Base-by-base conservation (phyloP, 305 asterid species). In the Coffea humblotiana region DNA sequence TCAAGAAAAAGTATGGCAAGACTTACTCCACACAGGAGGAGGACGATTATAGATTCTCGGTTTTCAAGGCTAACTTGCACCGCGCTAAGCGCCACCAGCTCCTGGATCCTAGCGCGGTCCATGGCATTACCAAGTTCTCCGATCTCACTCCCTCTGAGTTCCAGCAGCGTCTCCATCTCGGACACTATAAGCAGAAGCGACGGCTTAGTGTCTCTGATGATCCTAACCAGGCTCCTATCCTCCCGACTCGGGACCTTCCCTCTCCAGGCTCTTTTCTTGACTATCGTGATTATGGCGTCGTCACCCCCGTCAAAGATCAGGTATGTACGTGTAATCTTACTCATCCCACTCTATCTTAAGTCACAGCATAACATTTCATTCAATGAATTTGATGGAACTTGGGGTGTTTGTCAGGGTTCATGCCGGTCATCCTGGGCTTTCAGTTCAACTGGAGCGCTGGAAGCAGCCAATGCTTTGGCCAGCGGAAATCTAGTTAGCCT, bases 341-440 rank as follows among this genome's bases (percentile, higher is more conserved):
- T 40, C 70, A 8, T 27, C 32, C 14, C 19, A 23, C 8, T 16
- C 58, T 10, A 15, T 21, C 65, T 11, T 60, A 27, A 23, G 25
- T 16, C 25, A 13, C 7, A 21, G 35, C 11, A 19, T 32, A 15
- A 19, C 14, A 8, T 37, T n/a, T 58, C 47, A 5, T 7, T 6
- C 64, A 63, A 60, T 61, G 25, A 15, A 67, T 71, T 23, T 76
- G 43, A 76, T 14, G 71, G 71, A 27, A 61, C 52, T 14, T 83
- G 32, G 56, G 77, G 61, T 15, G 32, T 77, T 25, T 61, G 71
- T 68, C 85, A 94, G 98, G 97, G 97, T 2, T 86, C 97, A 6
- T 94, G 98, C 61, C 97, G 98, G 10, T 94, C 97, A 14, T 94
- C 97, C 88, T 94, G 97, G 98, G 87, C 97, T 11, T 92, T 94